A percentile compares a stretch with the other conserved stretches of the same genome.
Conservation (phyloP, 768 basidiomycete genomes). For the Termitomyces eurrhizus region DNA sequence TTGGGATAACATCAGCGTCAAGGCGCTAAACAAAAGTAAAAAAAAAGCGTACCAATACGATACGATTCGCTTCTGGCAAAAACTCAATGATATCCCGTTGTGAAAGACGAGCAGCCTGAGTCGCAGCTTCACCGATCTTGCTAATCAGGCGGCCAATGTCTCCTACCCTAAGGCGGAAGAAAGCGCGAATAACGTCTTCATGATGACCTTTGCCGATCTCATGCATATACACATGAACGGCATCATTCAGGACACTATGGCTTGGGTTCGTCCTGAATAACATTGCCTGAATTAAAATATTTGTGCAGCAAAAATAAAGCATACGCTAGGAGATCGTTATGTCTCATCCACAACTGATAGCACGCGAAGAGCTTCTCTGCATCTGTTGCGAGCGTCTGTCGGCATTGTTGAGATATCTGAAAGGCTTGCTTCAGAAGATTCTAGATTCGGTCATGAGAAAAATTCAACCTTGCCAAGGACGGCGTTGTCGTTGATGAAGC, state of each 20-base stretch:
- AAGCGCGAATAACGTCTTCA: conserved; percentile 78
- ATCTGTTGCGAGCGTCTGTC: conserved; percentile 72
- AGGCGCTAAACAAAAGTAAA: not conserved
- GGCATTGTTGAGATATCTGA: conserved; percentile 78
- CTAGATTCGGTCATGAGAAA: not conserved
- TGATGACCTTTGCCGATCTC: conserved; percentile 49
- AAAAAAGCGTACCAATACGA: conserved; percentile 54
- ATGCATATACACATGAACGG: conserved; percentile 66
- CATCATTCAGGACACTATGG: conserved; percentile 64
- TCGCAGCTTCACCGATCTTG: conserved; percentile 49
- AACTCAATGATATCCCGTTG: conserved; percentile 39
- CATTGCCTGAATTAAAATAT: not conserved
- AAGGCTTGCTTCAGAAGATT: not conserved
- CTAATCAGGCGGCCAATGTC: conserved; percentile 69
- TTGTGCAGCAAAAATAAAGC: not conserved
- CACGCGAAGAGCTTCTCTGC: conserved; percentile 85
- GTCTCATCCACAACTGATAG: conserved; percentile 74
- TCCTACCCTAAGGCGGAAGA: conserved; percentile 69
- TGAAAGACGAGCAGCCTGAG: conserved; percentile 38
- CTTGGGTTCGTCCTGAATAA: conserved; percentile 46
- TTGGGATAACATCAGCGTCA: not conserved
- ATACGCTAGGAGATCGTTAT: conserved; percentile 66
- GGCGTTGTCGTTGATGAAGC: conserved; percentile 85
- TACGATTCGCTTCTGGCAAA: conserved; percentile 64
- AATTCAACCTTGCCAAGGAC: conserved; percentile 65